Base-by-base conservation (phyloP, 2,329 filamentous ascomycete species). In the Cladosporium phlei region DNA sequence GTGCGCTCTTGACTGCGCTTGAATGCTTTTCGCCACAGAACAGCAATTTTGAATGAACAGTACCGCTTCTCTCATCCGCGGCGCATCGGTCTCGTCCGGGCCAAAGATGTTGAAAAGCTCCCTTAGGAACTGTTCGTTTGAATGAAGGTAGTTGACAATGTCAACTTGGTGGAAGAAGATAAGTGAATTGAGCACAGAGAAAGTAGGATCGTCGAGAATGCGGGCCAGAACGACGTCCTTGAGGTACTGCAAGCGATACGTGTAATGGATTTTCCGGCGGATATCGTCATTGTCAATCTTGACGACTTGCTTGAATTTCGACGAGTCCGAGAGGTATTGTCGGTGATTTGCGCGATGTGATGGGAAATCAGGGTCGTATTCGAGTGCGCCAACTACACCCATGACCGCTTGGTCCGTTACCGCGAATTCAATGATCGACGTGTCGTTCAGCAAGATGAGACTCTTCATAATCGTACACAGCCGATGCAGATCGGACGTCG, bases 161-260 rank as follows among this genome's bases (percentile, higher is more conserved):
- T 97, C 93, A 58, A 97, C 90, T 70, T 98, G 93, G 70, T 97
- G 93, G 76, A 95, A 98, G 72, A 96, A 98, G 56, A 98, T 98
- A 58, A 97, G 78, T 40, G 89, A 95, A 69, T 97, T 98, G 54
- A 98, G 82, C 20, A 97, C 90, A 19, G 88, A 95, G 66, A 97
- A 98, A 16, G 93, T 98, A 39, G 91, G 91, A 65, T 98, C 93
- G 68, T 98, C 93, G 51, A 98, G 77, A 53, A 98, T 97, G 52
- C 93, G 82, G 22, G 93, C 93, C 33, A 98, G 78, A 1, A 97
- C 91, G n/a, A 98, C 93, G 60, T 98, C 93, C 66, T 97, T 98
- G 46, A 98, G 77, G 64, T 98, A 98, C 62, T 95, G 90, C 25
- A 98, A 72, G 29, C 93, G 86, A 70, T 96, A 96, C 1, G 93